phyloP scores from a whole-genome alignment of 495 filamentous ascomycete genomes.

The Neurospora sp. region DNA sequence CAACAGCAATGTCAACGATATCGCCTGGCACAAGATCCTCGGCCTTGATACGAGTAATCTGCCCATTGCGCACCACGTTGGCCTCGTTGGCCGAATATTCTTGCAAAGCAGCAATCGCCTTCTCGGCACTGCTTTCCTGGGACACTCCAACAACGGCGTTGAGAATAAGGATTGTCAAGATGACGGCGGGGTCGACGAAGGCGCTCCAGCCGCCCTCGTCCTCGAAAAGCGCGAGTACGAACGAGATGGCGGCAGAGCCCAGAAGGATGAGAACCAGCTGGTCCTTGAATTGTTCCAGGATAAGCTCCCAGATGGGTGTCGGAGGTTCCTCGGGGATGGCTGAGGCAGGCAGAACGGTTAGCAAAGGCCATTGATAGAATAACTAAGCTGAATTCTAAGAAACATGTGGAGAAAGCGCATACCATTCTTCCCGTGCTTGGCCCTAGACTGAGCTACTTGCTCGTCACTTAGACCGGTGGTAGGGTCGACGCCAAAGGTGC shows the following conservation, averaged over 20 bases:
- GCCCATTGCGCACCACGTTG: slow-evolving; percentile 76
- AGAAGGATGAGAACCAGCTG: slow-evolving; percentile 94
- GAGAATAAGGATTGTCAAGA: slow-evolving; percentile 91
- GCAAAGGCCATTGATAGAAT: neutral
- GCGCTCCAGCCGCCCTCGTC: slow-evolving; percentile 89
- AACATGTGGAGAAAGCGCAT: slow-evolving; percentile 20
- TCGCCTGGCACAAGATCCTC: slow-evolving; percentile 96
- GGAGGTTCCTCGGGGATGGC: slow-evolving; percentile 92
- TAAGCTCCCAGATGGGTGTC: slow-evolving; percentile 93
- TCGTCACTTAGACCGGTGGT: slow-evolving; percentile 55
- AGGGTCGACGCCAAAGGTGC: slow-evolving; percentile 60
- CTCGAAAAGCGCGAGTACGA: slow-evolving; percentile 88
- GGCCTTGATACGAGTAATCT: slow-evolving; percentile 68
- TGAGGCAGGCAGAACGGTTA: slow-evolving; percentile 26
- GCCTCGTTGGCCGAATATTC: slow-evolving; percentile 99
- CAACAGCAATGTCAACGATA: slow-evolving; percentile 78
- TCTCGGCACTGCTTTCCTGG: slow-evolving; percentile 97
- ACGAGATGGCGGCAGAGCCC: slow-evolving; percentile 88
- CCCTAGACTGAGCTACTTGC: slow-evolving; percentile 52
- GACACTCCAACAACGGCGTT: slow-evolving; percentile 97
- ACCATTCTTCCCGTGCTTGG: slow-evolving; percentile 83
- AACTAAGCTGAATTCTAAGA: neutral
- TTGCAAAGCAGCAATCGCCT: slow-evolving; percentile 95
- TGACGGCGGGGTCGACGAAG: slow-evolving; percentile 97
- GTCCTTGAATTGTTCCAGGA: slow-evolving; percentile 98